Evolutionary conservation across 2,329 filamentous ascomycete species (phyloP), one percentile per base, ranked within the genome.

Genomic region (Fusarium sp.): DNA sequence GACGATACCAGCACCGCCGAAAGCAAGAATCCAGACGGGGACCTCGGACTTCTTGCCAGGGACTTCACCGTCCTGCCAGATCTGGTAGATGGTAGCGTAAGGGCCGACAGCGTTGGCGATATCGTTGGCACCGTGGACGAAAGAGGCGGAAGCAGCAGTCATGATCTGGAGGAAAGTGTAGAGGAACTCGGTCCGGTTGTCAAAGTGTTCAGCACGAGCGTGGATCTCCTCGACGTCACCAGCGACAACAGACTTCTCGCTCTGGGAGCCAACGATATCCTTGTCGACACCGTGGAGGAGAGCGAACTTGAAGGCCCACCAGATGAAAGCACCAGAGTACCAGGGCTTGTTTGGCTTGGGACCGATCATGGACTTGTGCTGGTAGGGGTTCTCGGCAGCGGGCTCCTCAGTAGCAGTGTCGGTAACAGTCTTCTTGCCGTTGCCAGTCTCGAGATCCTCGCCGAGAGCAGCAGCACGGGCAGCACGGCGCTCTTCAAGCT

Each of bases 71-170:
- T 80, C 82, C 33, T 79, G 72, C 86, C 87, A 91, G 65, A 89
- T 85, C 63, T 86, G 80, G 78, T 83, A 91, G 72, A 91, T 87
- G 53, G 87, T 85, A 3, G 89, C 86, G 73, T 86, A 89, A 2
- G 88, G 89, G 1, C 88, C 88, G 56, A 89, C 84, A 30, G 88
- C 87, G 74, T 85, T 91, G 71, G 86, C 82, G 20, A 91, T 86
- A 64, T 91, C 89, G 76, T 91, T 91, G 69, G 88, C 87, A 26
- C 89, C 89, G 78, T 91, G 88, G 3, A 86, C 85, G 65, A 91
- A 90, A 5, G 87, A 89, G 15, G 88, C 86, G 33, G 88, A 87
- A 68, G 85, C 84, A 11, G 88, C 88, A 7, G 88, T 88, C 78
- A 88, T 81, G 71, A 89, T 77, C 70, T 88, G 87, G 31, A 88